Conservation (phyloP, 805 yeast species). For the Yarrowia sp. region DNA sequence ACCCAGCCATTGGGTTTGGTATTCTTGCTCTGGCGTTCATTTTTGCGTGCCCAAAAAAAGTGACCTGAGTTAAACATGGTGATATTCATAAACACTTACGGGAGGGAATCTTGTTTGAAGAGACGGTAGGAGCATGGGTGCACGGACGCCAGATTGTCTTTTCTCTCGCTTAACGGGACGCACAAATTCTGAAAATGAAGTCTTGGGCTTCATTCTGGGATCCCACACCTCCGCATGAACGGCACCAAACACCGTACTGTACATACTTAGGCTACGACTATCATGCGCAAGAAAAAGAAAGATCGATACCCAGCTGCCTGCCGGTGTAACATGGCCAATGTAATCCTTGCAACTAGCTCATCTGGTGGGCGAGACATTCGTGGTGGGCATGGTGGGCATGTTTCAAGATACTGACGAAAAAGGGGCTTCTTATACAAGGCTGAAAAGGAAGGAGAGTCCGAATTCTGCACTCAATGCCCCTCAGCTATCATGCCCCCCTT, state of each 20-base stretch:
- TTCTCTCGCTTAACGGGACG: too few relatives aligned
- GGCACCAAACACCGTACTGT: too few relatives aligned
- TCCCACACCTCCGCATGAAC: too few relatives aligned
- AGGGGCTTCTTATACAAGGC: too few relatives aligned
- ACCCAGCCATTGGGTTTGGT: not conserved
- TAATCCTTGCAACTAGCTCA: not conserved
- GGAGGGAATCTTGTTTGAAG: not conserved
- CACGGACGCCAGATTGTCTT: not conserved
- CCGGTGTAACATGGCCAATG: not conserved
- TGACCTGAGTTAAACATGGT: not conserved
- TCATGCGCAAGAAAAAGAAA: constrained; percentile 2
- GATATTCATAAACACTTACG: not conserved
- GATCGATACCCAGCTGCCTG: not conserved
- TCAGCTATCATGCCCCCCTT: too few relatives aligned
- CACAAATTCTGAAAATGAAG: too few relatives aligned
- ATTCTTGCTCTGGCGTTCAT: constrained; percentile 8
- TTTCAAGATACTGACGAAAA: not conserved
- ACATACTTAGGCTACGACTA: not conserved
- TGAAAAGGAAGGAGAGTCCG: too few relatives aligned
- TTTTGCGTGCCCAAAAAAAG: not conserved
- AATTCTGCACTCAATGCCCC: too few relatives aligned
- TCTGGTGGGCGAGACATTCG: not conserved
- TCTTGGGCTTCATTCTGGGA: too few relatives aligned
- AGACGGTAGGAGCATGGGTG: too few relatives aligned
- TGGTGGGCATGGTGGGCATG: not conserved